These are phyloP conservation scores for Tetraselmis striata DNA, from an alignment of 139 green algal species.

Conservation along the genomic window DNA sequence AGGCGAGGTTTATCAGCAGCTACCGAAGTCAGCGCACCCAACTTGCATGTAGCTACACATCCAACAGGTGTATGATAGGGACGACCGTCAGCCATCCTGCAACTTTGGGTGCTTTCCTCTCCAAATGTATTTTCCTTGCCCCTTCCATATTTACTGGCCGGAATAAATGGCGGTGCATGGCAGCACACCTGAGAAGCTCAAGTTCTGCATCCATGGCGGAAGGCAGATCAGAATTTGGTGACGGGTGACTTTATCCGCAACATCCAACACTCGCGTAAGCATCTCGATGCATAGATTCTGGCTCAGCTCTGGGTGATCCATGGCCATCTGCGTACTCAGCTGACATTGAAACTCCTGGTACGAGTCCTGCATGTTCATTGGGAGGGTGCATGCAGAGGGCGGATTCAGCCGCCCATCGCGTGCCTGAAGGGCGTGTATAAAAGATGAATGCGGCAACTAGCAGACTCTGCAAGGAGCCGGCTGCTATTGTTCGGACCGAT, in stretches of 20 bases:
- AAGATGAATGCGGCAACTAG: too few relatives aligned
- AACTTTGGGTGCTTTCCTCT: too few relatives aligned
- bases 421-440: too few relatives aligned
- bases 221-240: conserved; percentile 69
- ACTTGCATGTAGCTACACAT: too few relatives aligned
- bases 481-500: too few relatives aligned
- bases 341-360: conserved; percentile 81
- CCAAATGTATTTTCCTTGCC: too few relatives aligned
- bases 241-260: conserved; percentile 13
- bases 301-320: conserved; percentile 70
- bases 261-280: conserved; percentile 53
- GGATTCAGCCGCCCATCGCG: neutral
- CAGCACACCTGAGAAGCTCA: conserved; percentile 60
- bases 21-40: too few relatives aligned
- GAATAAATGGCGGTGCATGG: too few relatives aligned
- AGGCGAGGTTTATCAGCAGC: too few relatives aligned
- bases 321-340: conserved; percentile 61
- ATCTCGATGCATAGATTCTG: conserved; percentile 78
- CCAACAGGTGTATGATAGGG: too few relatives aligned
- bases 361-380: conserved; percentile 71
- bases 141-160: too few relatives aligned
- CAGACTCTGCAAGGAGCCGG: too few relatives aligned
- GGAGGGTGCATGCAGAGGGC: conserved; percentile 3
- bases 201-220: conserved; percentile 82
- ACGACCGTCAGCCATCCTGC: neutral